phyloP scores from a whole-genome alignment of 2,329 filamentous ascomycete species.

The Myriosclerotinia curreyana region DNA sequence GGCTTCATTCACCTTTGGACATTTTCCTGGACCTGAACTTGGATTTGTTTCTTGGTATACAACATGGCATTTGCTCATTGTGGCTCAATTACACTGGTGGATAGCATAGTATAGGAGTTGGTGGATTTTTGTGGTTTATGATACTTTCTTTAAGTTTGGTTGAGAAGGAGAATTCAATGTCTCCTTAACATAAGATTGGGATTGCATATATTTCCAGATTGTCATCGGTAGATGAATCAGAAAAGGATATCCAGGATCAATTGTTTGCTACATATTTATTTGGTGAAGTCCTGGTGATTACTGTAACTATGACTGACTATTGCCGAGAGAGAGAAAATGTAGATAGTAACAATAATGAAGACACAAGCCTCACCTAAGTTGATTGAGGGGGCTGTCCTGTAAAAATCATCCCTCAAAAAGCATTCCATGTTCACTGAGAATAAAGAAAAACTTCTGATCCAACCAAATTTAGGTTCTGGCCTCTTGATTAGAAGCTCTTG shows the following conservation, averaged over 20 bases:
- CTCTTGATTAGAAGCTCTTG: neutral
- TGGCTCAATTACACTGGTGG: neutral
- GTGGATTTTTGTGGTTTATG: neutral
- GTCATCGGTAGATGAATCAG: neutral
- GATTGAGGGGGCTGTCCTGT: too few species aligned
- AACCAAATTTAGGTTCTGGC: neutral
- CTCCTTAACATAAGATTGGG: neutral
- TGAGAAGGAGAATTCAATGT: neutral
- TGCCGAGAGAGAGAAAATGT: neutral
- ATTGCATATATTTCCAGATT: constrained; percentile 1
- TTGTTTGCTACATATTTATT: neutral
- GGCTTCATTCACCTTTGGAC: constrained; percentile 4
- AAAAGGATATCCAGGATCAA: neutral
- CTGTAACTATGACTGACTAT: neutral
- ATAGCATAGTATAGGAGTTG: constrained; percentile 15
- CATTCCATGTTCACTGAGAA: neutral
- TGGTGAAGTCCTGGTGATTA: neutral
- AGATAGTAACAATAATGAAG: too few species aligned
- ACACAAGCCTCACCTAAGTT: neutral
- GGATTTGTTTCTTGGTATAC: constrained; percentile 18
- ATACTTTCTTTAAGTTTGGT: neutral
- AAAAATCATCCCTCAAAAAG: neutral
- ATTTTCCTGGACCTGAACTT: constrained; percentile 17
- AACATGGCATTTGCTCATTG: constrained; percentile 9
- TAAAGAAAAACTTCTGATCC: neutral